These are phyloP conservation scores for Ulvella scutata DNA, from an alignment of 139 green algal genomes.

Conservation along the genomic window DNA sequence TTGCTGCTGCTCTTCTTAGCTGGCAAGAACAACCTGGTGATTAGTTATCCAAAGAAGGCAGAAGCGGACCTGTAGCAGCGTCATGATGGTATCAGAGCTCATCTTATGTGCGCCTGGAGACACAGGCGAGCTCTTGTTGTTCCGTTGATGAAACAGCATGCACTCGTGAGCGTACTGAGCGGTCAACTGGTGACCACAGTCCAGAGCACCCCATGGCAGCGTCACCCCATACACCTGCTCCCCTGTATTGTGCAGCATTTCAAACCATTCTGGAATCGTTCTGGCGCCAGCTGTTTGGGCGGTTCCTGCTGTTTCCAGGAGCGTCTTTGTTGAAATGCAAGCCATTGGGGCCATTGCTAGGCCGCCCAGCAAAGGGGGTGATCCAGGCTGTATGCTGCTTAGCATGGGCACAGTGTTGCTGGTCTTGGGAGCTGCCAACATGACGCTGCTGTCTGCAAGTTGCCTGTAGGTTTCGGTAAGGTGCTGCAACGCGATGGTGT, in stretches of 20 bases:
- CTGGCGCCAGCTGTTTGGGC: neutral
- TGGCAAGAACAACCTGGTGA: no score
- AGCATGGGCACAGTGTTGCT: neutral
- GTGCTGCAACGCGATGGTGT: neutral
- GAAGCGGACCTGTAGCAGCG: no score
- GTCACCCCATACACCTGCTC: neutral
- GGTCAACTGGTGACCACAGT: neutral
- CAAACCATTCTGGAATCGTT: neutral
- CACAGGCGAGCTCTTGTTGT: no score
- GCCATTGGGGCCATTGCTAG: neutral
- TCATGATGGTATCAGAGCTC: no score
- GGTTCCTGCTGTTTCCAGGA: neutral
- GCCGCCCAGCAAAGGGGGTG: neutral
- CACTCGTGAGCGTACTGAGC: neutral
- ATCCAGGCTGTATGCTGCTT: neutral
- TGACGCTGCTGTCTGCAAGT: neutral
- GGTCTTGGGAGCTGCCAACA: neutral
- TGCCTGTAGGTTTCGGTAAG: neutral
- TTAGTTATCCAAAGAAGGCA: no score
- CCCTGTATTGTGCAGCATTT: neutral
- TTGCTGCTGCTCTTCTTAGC: no score
- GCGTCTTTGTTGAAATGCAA: neutral
- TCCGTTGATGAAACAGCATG: neutral
- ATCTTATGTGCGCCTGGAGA: no score
- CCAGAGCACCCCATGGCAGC: neutral